A percentile compares a stretch with the other conserved stretches of the same genome.
Evolutionary conservation across 306 rosid genomes (phyloP).

Genomic region (cucumber (Cucumis sativus)): Cucumber_9930_V3 NC_026657.2:37874001-37874500

Average conservation of each 20-base stretch:
- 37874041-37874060: slow-evolving; percentile 39
- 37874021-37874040: slow-evolving; percentile 22
- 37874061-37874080: slow-evolving; percentile 30
- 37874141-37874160: background rate
- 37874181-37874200: background rate
- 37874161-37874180: background rate
- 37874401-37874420: background rate
- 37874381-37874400: too few relatives aligned
- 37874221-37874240: too few relatives aligned
- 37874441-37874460: background rate
- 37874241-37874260: too few relatives aligned
- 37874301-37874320: too few relatives aligned
- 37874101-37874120: slow-evolving; percentile 1
- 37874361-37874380: too few relatives aligned
- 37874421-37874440: background rate
- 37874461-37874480: background rate
- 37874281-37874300: too few relatives aligned
- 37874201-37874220: too few relatives aligned
- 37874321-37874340: too few relatives aligned
- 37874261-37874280: too few relatives aligned
- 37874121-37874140: background rate
- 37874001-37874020: slow-evolving; percentile 30
- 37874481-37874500: background rate
- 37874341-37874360: too few relatives aligned
- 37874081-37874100: background rate